A percentile compares a stretch with the other conserved stretches of the same genome.
phyloP scores from a whole-genome alignment of 495 filamentous ascomycete species.

The Xylaria palmicola region DNA sequence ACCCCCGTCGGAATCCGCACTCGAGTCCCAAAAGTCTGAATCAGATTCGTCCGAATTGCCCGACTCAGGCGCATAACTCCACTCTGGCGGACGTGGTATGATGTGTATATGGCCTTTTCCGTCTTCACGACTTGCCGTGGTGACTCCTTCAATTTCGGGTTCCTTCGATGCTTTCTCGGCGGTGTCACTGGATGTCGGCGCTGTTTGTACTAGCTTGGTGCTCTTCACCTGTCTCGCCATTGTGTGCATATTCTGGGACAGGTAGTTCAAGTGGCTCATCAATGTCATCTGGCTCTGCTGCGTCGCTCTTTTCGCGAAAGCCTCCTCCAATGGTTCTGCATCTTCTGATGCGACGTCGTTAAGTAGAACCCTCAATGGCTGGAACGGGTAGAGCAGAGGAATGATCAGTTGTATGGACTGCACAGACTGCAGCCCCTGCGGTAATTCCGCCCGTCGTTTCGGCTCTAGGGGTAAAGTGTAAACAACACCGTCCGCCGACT shows the following conservation, averaged over 20 bases:
- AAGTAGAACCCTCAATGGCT: slow-evolving; percentile 65
- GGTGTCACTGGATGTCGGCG: neutral
- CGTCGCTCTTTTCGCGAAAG: slow-evolving; percentile 60
- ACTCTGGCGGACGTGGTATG: slow-evolving; percentile 82
- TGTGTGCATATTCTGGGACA: slow-evolving; percentile 70
- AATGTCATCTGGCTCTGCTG: slow-evolving; percentile 61
- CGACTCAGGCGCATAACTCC: slow-evolving; percentile 53
- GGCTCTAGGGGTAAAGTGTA: slow-evolving; percentile 76
- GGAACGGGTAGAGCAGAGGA: slow-evolving; percentile 70
- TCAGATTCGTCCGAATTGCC: slow-evolving; percentile 46
- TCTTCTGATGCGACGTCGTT: slow-evolving; percentile 61
- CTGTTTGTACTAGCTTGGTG: neutral
- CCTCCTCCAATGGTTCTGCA: slow-evolving; percentile 59
- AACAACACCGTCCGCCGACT: slow-evolving; percentile 65
- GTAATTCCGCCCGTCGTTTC: slow-evolving; percentile 59
- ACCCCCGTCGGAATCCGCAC: slow-evolving; percentile 41
- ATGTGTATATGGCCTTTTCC: slow-evolving; percentile 67
- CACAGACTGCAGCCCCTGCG: slow-evolving; percentile 59
- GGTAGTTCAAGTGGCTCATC: slow-evolving; percentile 74
- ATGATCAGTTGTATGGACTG: slow-evolving; percentile 68
- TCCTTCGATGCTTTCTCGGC: neutral
- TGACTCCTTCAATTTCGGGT: neutral
- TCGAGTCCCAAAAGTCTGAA: slow-evolving; percentile 32
- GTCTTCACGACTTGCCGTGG: slow-evolving; percentile 27
- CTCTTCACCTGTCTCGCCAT: slow-evolving; percentile 56